These are phyloP conservation scores for Jaltomata sinuosa DNA, from an alignment of 257 asterid species.

Conservation along the genomic window DNA sequence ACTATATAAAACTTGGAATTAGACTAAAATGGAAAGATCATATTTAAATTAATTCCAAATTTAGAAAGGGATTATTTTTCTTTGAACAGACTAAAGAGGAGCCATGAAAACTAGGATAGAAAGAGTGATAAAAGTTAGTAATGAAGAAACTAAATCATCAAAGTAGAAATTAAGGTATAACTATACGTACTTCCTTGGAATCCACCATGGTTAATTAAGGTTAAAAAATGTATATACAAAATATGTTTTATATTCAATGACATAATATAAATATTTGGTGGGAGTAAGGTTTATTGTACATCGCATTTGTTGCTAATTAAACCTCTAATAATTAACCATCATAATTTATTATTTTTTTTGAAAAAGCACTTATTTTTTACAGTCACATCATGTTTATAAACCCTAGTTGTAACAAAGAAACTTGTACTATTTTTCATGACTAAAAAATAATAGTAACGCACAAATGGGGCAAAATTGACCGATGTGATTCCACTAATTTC, in stretches of 20 bases:
- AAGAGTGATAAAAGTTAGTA: neutral
- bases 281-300: no score
- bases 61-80: neutral
- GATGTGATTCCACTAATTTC: conserved; percentile 4
- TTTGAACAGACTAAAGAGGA: neutral
- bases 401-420: no score
- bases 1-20: neutral
- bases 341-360: no score
- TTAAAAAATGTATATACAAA: neutral
- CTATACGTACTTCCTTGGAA: neutral
- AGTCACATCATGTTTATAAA: no score
- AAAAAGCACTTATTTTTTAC: no score
- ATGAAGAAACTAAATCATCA: neutral
- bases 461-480: neutral
- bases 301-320: no score
- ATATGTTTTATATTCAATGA: no score
- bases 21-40: neutral
- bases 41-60: neutral
- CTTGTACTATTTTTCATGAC: neutral
- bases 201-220: neutral
- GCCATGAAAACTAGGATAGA: neutral
- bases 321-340: no score
- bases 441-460: neutral
- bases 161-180: neutral
- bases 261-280: no score